These are phyloP conservation scores for Kodamaea kaohsiungensis DNA, from an alignment of 805 yeast genomes.

Conservation along the genomic window DNA sequence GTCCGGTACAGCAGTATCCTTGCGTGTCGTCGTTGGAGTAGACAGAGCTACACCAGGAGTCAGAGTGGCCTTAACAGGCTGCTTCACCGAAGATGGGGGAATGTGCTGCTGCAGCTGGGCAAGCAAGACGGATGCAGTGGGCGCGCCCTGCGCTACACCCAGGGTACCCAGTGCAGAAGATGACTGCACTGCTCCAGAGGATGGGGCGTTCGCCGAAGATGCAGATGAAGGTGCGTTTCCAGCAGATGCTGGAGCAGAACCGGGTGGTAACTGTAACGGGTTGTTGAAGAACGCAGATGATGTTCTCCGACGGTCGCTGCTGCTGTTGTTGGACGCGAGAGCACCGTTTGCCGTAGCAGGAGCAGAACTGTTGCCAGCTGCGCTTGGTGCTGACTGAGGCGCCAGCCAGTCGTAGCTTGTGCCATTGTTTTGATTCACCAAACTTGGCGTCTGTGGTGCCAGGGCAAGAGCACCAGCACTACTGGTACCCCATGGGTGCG, in stretches of 20 bases:
- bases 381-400: neutral
- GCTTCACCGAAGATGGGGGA: neutral
- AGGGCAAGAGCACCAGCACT: constrained; percentile 18
- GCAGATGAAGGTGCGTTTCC: constrained; percentile 9
- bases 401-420: neutral
- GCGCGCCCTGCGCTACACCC: constrained; percentile 6
- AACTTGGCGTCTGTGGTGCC: constrained; percentile 43
- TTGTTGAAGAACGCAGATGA: constrained; percentile 52
- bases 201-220: neutral
- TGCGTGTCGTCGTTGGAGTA: constrained; percentile 17
- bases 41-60: constrained; percentile 12
- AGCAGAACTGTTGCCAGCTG: neutral
- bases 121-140: constrained; percentile 11
- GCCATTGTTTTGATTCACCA: neutral
- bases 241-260: constrained; percentile 15
- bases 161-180: constrained; percentile 7
- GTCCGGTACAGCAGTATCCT: constrained; percentile 48
- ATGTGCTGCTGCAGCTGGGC: constrained; percentile 8
- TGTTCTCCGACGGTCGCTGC: constrained; percentile 49
- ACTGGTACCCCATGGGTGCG: constrained; percentile 3
- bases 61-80: neutral
- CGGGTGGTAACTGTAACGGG: constrained; percentile 13
- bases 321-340: constrained; percentile 4
- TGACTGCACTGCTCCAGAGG: neutral
- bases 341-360: constrained; percentile 5